Base-by-base conservation (phyloP, 805 yeast species). In the Aciculoconidium aculeatum region DNA sequence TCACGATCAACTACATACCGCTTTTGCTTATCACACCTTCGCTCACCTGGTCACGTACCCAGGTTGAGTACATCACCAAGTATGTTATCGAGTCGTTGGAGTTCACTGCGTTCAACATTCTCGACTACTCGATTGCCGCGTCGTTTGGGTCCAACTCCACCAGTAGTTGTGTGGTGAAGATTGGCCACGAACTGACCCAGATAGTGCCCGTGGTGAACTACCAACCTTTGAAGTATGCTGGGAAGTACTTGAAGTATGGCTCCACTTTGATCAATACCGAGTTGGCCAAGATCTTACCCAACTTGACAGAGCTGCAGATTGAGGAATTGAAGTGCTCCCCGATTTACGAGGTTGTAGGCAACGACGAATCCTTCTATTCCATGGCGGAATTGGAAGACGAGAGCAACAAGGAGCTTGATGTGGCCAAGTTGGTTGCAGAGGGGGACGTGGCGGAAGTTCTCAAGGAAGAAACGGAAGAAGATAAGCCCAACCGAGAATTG, bases 351-450 rank as follows among this genome's bases (percentile, higher is more conserved):
- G 81, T 85, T 6, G 66, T 87, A 40, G 74, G 70, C 56, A 80
- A 75, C 36, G 83, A 80, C 43, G 80, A 70, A 31, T 73, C 83
- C 1, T 77, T 76, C 47, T 78, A 77, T 42, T 77, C 80, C 12
- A 49, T 67, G 34, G 76, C 72, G 28, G 79, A 70, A 18, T 54
- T 67, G 32, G 51, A 47, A 2, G 56, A 51, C 10, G 67, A 63
- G 4, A 85, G 76, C 21, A 90, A 81, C 17, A 94, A 86, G 30
- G 75, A 77, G 3, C 67, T 86, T 21, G 95, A 90, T 52, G 87
- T 90, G 27, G 95, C 96, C 2, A 85, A 87, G 22, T 76, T 88
- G 42, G 92, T 88, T 8, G 74, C 92, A 2, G 78, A 84, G 37
- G 86, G 78, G 9, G 73, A 79, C 38, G 75, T 21, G 15, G 22